These are phyloP conservation scores for Entophlyctis luteolus DNA, from an alignment of 192 early-diverging fungal genomes.

Conservation along the genomic window DNA sequence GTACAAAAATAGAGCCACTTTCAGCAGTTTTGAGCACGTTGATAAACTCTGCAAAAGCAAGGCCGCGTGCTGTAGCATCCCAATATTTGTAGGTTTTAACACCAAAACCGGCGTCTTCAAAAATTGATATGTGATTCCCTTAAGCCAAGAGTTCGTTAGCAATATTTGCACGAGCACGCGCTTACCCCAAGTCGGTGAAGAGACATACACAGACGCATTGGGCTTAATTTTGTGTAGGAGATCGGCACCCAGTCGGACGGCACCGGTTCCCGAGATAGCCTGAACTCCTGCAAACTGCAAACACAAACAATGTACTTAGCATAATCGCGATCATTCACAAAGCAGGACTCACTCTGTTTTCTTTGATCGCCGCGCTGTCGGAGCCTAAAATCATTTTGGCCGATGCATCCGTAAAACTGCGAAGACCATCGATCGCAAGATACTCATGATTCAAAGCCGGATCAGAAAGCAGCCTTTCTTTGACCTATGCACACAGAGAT, in stretches of 20 bases:
- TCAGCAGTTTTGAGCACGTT: conserved; percentile 66
- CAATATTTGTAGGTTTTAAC: conserved; percentile 88
- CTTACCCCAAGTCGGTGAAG: conserved; percentile 94
- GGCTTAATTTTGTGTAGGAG: conserved; percentile 71
- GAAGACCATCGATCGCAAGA: conserved; percentile 79
- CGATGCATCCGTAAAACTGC: conserved; percentile 74
- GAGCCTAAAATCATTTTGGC: conserved; percentile 77
- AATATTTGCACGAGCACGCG: too few species aligned
- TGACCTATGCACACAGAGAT: conserved; percentile 50
- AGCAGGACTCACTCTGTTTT: conserved; percentile 59
- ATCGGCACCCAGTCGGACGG: conserved; percentile 76
- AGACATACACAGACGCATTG: conserved; percentile 75
- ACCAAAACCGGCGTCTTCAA: conserved; percentile 77
- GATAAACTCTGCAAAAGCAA: conserved; percentile 79
- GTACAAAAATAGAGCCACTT: conserved; percentile 74
- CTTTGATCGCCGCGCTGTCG: conserved; percentile 64
- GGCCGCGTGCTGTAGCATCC: conserved; percentile 68
- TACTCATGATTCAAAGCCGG: conserved; percentile 87
- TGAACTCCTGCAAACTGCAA: conserved; percentile 65
- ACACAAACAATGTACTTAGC: neutral
- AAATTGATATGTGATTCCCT: conserved; percentile 88
- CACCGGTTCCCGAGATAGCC: conserved; percentile 94
- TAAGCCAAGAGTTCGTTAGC: too few species aligned
- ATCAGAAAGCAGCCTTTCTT: conserved; percentile 67
- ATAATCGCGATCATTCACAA: neutral